Percentiles rank a stretch among this genome's conserved stretches.
These are phyloP conservation scores for Lepiota brunneoincarnata DNA, from an alignment of 768 basidiomycete genomes.

Conservation along the genomic window DNA sequence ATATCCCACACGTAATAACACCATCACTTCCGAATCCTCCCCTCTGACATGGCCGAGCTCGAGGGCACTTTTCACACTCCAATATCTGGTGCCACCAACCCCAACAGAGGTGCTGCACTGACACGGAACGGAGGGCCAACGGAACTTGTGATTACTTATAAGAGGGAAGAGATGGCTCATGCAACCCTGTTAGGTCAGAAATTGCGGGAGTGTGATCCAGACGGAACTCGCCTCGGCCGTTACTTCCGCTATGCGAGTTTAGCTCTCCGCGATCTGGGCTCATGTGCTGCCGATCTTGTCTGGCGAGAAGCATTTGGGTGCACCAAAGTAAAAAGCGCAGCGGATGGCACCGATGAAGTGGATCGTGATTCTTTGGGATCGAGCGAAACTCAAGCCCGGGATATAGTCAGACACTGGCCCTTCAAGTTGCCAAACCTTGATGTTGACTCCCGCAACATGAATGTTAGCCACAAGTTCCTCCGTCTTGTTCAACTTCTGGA, in stretches of 20 bases:
- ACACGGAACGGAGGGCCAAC: slow-evolving; percentile 37
- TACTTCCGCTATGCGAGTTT: slow-evolving; percentile 46
- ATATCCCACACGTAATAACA: background rate
- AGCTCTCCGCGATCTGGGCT: slow-evolving; percentile 54
- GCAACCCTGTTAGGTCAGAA: slow-evolving; percentile 5
- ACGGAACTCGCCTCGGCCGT: slow-evolving; percentile 32
- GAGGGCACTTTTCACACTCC: slow-evolving; percentile 38
- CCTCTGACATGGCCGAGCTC: slow-evolving; percentile 22
- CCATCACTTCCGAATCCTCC: slow-evolving; percentile 22
- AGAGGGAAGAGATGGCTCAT: background rate
- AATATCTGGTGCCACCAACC: slow-evolving; percentile 33
- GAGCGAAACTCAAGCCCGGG: slow-evolving; percentile 27
- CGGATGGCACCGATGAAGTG: slow-evolving; percentile 33
- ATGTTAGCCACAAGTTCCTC: slow-evolving; percentile 67
- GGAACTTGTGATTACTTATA: slow-evolving; percentile 30
- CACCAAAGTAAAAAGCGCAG: slow-evolving; percentile 21
- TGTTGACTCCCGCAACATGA: slow-evolving; percentile 53
- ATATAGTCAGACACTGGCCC: slow-evolving; percentile 55
- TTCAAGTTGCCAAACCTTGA: slow-evolving; percentile 66
- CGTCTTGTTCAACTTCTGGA: slow-evolving; percentile 58
- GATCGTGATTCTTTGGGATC: slow-evolving; percentile 27
- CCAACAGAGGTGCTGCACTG: slow-evolving; percentile 27
- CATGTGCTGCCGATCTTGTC: slow-evolving; percentile 66
- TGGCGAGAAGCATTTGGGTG: slow-evolving; percentile 57
- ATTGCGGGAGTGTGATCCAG: slow-evolving; percentile 42